Base-by-base conservation (phyloP, 2,329 filamentous ascomycete species). In the Trichocomaceae sp. region DNA sequence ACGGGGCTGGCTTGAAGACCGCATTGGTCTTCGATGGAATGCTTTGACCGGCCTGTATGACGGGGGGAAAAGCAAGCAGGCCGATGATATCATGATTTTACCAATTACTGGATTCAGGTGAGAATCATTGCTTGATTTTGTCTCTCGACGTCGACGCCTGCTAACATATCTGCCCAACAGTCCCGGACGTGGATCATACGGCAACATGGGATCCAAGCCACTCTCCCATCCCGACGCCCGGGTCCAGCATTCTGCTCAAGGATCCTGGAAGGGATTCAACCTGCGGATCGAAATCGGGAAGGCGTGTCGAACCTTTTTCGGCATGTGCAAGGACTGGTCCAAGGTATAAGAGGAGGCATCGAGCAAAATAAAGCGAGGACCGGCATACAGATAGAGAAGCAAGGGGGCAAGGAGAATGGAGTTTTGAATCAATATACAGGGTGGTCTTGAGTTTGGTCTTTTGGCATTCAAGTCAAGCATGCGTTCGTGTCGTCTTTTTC, bases 81-180 rank as follows among this genome's bases (percentile, higher is more conserved):
- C 67, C 1, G 64, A 62, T 5, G 67, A 69, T 52, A 64, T 67
- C 9, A 48, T 70, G 41, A 61, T 70, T n/a, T 58, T 70, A 4
- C 66, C 67, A 0, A 70, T 70, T 41, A 69, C 67, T 1, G 67
- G 64, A 3, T 70, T 70, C 47, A 68, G 65, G 66, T 68, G 61
- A 37, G 57, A 44, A n/a, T 12, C n/a, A 17, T 45, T 8, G 19
- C 12, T n/a, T 45, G 3, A 33, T 10, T 17, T 29, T 5, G 8
- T 35, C 19, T 20, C 15, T 35, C 31, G 31, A 15, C 12, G 31
- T 35, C 26, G 23, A 10, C 26, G 2, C 3, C 8, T 5, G 26
- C 31, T 35, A 35, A 35, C 9, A 13, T 35, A 51, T 17, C 48
- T 48, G n/a, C 10, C n/a, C 13, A 2, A n/a, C 37, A 66, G 61